These are phyloP conservation scores for Azolla pinnata DNA, from an alignment of 75 land plant genomes.

Conservation along the genomic window DNA sequence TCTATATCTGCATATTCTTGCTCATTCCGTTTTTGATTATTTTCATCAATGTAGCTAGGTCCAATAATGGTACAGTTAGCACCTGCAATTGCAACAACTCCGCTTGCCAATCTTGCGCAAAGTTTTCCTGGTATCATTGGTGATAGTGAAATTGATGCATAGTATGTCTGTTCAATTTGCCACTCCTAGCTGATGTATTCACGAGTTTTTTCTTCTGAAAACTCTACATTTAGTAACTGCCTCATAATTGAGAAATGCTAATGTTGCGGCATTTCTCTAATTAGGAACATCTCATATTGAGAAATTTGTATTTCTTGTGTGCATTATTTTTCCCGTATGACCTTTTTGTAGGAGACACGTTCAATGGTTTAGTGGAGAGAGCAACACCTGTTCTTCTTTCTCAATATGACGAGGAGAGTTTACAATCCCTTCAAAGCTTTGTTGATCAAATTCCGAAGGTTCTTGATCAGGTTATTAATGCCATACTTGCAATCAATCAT, in stretches of 20 bases:
- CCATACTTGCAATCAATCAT: neutral
- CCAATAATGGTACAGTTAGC: slow-evolving; percentile 21
- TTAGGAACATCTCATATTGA: no score
- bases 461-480: slow-evolving; percentile 20
- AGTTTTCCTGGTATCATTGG: slow-evolving; percentile 7
- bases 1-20: neutral
- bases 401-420: slow-evolving; percentile 17
- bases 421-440: slow-evolving; percentile 27
- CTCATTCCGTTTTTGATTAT: neutral
- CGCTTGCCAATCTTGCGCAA: neutral
- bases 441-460: slow-evolving; percentile 30
- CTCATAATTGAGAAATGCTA: no score
- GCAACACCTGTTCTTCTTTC: slow-evolving; percentile 22
- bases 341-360: slow-evolving; percentile 19
- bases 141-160: neutral
- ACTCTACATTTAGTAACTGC: no score
- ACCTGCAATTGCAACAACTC: slow-evolving; percentile 14
- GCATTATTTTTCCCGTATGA: neutral
- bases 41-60: slow-evolving; percentile 14
- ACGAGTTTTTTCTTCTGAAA: no score
- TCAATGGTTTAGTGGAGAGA: slow-evolving; percentile 14
- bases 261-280: no score
- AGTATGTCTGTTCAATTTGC: no score
- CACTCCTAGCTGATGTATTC: no score
- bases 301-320: no score